These are phyloP conservation scores for Phytophthora pseudosyringae DNA, from an alignment of 352 stramenopile species.

Conservation along the genomic window DNA sequence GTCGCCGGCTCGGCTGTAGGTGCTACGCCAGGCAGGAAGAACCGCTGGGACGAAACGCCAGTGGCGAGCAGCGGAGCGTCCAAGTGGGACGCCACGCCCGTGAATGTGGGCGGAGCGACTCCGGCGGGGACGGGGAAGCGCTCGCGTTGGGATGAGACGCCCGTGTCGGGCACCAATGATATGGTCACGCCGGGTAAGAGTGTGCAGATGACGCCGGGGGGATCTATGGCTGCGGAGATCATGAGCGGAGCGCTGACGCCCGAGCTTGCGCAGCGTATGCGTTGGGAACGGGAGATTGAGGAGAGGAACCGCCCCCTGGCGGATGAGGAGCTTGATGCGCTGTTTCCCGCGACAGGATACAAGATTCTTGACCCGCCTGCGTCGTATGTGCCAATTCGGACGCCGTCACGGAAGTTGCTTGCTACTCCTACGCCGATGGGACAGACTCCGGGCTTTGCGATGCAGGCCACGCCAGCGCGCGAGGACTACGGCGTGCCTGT, in stretches of 20 bases:
- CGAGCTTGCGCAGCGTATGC: constrained; percentile 93
- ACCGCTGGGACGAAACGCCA: constrained; percentile 86
- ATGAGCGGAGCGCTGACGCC: constrained; percentile 82
- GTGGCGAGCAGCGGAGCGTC: constrained; percentile 53
- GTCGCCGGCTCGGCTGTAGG: constrained; percentile 32
- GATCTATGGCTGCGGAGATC: constrained; percentile 60
- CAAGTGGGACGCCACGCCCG: constrained; percentile 96
- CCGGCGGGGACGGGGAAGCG: constrained; percentile 78
- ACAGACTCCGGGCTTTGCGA: constrained; percentile 92
- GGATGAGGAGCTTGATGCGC: constrained; percentile 97
- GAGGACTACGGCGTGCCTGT: constrained; percentile 81
- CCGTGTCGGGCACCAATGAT: constrained; percentile 57
- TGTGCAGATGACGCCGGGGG: constrained; percentile 76
- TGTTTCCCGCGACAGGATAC: constrained; percentile 96
- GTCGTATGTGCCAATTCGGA: constrained; percentile 96
- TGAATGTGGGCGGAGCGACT: constrained; percentile 56
- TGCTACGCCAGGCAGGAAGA: constrained; percentile 68
- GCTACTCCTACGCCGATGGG: constrained; percentile 96
- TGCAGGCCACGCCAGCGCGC: constrained; percentile 75
- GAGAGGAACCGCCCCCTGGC: constrained; percentile 95
- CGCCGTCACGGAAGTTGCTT: constrained; percentile 94
- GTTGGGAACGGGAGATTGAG: constrained; percentile 97
- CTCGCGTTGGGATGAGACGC: constrained; percentile 97
- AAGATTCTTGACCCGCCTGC: constrained; percentile 95
- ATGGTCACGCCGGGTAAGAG: constrained; percentile 60